phyloP scores from a whole-genome alignment of 2,329 filamentous ascomycete species.

The Aquanectria penicillioides region DNA sequence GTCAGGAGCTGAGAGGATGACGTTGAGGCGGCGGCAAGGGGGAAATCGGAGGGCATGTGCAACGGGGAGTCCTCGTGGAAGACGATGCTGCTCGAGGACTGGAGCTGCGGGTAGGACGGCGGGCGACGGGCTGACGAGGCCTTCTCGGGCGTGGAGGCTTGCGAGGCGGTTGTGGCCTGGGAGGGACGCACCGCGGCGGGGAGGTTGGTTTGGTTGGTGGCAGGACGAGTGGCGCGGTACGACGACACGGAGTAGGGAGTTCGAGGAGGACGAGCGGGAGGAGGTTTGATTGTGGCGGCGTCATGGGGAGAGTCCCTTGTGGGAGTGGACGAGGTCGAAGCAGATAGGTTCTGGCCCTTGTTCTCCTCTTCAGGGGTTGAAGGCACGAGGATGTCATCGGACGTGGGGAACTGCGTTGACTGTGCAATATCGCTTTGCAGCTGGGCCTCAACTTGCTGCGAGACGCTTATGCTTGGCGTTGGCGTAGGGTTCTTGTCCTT shows the following conservation, averaged over 20 bases:
- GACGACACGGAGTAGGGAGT: constrained; percentile 25
- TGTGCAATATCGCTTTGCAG: constrained; percentile 57
- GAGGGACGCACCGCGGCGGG: constrained; percentile 39
- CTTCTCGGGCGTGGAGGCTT: constrained; percentile 46
- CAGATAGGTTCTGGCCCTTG: constrained; percentile 9
- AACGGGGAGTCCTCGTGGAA: constrained; percentile 40
- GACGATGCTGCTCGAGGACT: constrained; percentile 39
- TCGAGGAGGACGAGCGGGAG: constrained; percentile 22
- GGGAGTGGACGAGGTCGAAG: constrained; percentile 20
- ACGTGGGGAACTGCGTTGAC: constrained; percentile 48
- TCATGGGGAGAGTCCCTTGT: constrained; percentile 20
- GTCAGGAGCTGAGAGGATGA: constrained; percentile 58
- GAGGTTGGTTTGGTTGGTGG: constrained; percentile 17
- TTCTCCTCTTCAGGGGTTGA: constrained; percentile 44
- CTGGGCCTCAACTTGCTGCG: constrained; percentile 64
- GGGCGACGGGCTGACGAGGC: constrained; percentile 18
- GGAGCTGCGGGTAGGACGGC: constrained; percentile 26
- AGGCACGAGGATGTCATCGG: constrained; percentile 47
- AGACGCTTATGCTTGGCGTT: constrained; percentile 50
- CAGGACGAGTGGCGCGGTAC: constrained; percentile 31
- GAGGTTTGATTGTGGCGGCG: constrained; percentile 27
- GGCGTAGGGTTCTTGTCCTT: constrained; percentile 30
- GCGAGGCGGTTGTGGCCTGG: constrained; percentile 51
- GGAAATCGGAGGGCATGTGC: constrained; percentile 9
- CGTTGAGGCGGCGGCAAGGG: constrained; percentile 25